Percentiles rank a stretch among this genome's conserved stretches.
phyloP scores from a whole-genome alignment of 2,329 filamentous ascomycete genomes.

The Aureobasidium sp. region DNA sequence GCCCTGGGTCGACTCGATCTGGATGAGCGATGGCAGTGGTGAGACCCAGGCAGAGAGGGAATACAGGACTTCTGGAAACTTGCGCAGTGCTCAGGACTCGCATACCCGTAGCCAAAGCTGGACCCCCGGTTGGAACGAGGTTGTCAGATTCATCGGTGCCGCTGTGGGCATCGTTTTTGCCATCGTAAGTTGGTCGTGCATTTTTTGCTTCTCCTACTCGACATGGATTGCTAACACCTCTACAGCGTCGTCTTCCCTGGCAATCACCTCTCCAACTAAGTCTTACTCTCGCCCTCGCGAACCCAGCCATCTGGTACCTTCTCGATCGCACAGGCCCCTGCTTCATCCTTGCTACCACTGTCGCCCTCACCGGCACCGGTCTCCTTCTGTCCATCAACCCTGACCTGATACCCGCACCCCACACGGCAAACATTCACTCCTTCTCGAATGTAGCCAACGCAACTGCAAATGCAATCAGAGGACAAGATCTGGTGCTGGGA shows the following conservation, averaged over 20 bases:
- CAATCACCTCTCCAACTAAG: constrained; percentile 91
- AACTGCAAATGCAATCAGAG: constrained; percentile 15
- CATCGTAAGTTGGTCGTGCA: constrained; percentile 59
- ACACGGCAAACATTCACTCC: constrained; percentile 31
- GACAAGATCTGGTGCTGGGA: constrained; percentile 32
- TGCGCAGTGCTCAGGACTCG: constrained; percentile 11
- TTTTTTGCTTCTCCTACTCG: not conserved
- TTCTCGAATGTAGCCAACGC: constrained; percentile 19
- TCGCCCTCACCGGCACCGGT: constrained; percentile 68
- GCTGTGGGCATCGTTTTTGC: constrained; percentile 70
- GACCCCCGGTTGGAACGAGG: constrained; percentile 65
- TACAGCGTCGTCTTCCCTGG: constrained; percentile 82
- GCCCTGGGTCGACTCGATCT: constrained; percentile 76
- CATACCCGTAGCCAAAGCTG: constrained; percentile 20
- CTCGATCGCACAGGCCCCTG: constrained; percentile 85
- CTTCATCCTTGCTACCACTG: constrained; percentile 67
- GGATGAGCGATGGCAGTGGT: constrained; percentile 44
- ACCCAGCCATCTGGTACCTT: constrained; percentile 92
- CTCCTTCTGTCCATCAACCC: constrained; percentile 70
- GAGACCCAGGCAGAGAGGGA: constrained; percentile 29
- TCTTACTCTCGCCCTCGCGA: constrained; percentile 78
- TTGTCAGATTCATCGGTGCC: constrained; percentile 61
- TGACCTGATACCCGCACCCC: constrained; percentile 66
- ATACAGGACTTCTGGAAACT: constrained; percentile 15
- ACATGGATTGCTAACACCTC: constrained; percentile 8